phyloP scores from a whole-genome alignment of 495 filamentous ascomycete species.

The Xylaria flabelliformis region DNA sequence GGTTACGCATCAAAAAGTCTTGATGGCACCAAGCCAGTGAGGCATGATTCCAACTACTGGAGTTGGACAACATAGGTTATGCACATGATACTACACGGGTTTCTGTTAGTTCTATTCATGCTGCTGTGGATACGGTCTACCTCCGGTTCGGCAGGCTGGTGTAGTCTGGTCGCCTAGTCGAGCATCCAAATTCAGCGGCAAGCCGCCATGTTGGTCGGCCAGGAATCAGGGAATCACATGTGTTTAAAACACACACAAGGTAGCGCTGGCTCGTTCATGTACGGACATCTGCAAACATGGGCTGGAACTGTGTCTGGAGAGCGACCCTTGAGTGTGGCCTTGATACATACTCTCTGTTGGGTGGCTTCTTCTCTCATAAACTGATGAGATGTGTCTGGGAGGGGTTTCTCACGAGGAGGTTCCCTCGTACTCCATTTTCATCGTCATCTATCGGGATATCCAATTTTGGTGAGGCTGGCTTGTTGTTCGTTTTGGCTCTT shows the following conservation, averaged over 20 bases:
- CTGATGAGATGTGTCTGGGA: neutral
- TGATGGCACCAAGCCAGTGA: neutral
- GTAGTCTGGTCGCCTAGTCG: conserved; percentile 21
- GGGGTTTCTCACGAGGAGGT: neutral
- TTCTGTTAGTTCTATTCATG: conserved; percentile 31
- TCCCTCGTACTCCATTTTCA: conserved; percentile 6
- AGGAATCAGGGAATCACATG: conserved; percentile 24
- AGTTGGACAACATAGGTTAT: conserved; percentile 33
- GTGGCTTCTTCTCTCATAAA: neutral
- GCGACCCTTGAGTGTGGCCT: neutral
- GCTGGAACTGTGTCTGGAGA: conserved; percentile 16
- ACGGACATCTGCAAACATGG: conserved; percentile 6
- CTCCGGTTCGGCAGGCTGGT: neutral
- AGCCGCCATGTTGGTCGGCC: conserved; percentile 23
- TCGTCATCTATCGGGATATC: conserved; percentile 15
- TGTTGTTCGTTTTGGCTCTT: conserved; percentile 25
- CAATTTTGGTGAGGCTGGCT: conserved; percentile 23
- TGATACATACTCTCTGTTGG: neutral
- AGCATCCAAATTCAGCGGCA: conserved; percentile 5
- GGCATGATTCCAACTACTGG: conserved; percentile 6
- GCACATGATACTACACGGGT: conserved; percentile 38
- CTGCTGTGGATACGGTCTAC: neutral
- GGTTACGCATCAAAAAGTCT: conserved; percentile 26
- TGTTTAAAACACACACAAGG: neutral
- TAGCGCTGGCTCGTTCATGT: neutral